phyloP scores from a whole-genome alignment of 2,329 filamentous ascomycete species.

The Tolypocladium amazonense region DNA sequence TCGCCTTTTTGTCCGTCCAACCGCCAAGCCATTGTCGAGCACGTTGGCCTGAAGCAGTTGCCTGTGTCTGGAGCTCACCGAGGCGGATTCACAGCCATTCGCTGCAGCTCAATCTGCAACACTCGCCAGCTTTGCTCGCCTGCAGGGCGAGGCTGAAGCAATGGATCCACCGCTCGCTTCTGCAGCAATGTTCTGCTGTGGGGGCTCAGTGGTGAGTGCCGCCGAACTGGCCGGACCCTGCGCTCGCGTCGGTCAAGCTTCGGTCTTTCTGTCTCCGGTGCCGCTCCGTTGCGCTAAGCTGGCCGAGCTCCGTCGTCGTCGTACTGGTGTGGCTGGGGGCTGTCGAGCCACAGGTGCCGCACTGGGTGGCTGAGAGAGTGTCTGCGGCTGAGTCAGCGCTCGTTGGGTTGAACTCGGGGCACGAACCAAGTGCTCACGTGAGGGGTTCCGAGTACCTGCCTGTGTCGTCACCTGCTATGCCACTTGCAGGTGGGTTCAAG shows the following conservation, averaged over 20 bases:
- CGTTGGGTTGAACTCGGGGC: neutral
- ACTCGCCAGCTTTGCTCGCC: neutral
- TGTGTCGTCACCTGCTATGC: neutral
- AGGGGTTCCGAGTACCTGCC: neutral
- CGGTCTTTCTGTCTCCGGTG: neutral
- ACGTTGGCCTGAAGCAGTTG: neutral
- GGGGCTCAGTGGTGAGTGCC: neutral
- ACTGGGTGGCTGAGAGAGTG: neutral
- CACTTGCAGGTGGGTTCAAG: neutral
- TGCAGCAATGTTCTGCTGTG: neutral
- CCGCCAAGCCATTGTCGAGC: neutral
- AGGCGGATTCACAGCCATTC: neutral
- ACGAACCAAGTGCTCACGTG: neutral
- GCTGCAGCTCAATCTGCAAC: neutral
- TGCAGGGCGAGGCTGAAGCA: neutral
- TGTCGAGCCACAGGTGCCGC: neutral
- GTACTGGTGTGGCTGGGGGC: neutral
- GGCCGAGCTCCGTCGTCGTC: neutral
- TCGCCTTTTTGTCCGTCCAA: neutral
- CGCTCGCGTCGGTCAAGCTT: neutral
- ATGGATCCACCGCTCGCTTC: neutral
- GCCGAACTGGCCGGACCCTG: neutral
- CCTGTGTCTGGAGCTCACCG: neutral
- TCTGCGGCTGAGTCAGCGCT: neutral
- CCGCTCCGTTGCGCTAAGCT: neutral